Base-by-base conservation (phyloP, 768 basidiomycete species). In the Psilocybe sp. region DNA sequence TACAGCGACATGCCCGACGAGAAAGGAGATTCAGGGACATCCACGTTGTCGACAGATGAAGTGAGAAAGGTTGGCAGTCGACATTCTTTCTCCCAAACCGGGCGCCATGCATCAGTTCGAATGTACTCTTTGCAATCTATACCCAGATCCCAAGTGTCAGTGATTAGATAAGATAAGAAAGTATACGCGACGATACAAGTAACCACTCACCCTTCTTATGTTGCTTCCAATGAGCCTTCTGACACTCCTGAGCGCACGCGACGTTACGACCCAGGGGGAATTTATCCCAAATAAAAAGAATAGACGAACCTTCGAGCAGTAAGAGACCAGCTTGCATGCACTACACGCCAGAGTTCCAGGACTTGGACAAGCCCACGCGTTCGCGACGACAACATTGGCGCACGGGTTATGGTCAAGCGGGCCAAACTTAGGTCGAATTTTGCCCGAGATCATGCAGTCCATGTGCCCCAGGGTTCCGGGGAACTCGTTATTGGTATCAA, bases 251-350 rank as follows among this genome's bases (percentile, higher is more conserved):
- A n/a, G 15, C 23, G 14, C 6, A 4, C 23, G 14, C 1, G 32
- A 19, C 38, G 15, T 13, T 5, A 35, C 42, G 31, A 34, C 15
- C 14, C 15, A 16, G 40, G 14, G n/a, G 32, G 3, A 9, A 37
- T 1, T n/a, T 19, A 4, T 2, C 3, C 12, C 11, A 13, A 12
- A 16, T 7, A 7, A 8, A 8, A 19, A 31, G 19, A 33, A 10
- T 13, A n/a, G 16, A 40, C 36, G 23, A n/a, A 58, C 65, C 52
- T 63, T 70, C 8, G 76, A 77, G 54, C 77, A 78, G 51, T 78
- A 78, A 15, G 69, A 69, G 1, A 76, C 74, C 13, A 77, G 55
- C 43, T 53, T 67, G 55, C 75, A 77, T 9, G 43, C 50, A 16
- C 51, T 40, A 42, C 65, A 67, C 2, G 60, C 56, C 54, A 56